Evolutionary conservation across 345 rosid genomes (phyloP).

Genomic region (Capsella bursapastoris): DNA sequence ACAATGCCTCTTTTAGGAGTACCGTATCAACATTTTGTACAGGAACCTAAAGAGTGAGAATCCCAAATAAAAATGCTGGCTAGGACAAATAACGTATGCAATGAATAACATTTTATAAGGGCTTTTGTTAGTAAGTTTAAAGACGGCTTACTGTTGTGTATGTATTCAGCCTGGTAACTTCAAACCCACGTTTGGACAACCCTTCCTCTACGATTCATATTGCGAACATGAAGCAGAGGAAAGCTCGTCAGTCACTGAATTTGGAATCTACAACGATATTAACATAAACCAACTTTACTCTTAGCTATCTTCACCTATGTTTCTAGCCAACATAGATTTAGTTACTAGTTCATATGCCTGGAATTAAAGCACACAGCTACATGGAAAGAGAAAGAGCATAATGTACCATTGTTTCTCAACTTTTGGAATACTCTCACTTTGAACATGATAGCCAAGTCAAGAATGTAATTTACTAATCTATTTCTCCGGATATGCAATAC

Average conservation of each 20-base stretch:
- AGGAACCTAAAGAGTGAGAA: slow-evolving; percentile 58
- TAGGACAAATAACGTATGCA: neutral
- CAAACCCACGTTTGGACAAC: slow-evolving; percentile 82
- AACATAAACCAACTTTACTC: neutral
- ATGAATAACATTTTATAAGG: neutral
- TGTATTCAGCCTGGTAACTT: slow-evolving; percentile 87
- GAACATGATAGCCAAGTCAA: neutral
- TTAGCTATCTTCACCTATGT: neutral
- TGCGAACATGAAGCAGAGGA: slow-evolving; percentile 25
- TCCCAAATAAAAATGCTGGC: neutral
- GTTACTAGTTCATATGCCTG: neutral
- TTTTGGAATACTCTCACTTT: neutral
- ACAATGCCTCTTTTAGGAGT: slow-evolving; percentile 66
- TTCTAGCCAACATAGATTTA: neutral
- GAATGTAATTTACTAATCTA: neutral
- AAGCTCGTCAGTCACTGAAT: slow-evolving; percentile 30
- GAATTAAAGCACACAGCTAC: neutral
- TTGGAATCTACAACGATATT: neutral
- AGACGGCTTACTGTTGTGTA: slow-evolving; percentile 81
- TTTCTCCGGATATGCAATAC: neutral
- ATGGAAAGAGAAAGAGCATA: neutral
- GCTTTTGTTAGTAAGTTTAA: neutral
- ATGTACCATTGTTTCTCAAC: neutral
- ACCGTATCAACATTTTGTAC: slow-evolving; percentile 66
- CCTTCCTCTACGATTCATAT: slow-evolving; percentile 75